Evolutionary conservation across 164 flowering plant species (phyloP).

Genomic region (Magnolia changhungtana): DNA sequence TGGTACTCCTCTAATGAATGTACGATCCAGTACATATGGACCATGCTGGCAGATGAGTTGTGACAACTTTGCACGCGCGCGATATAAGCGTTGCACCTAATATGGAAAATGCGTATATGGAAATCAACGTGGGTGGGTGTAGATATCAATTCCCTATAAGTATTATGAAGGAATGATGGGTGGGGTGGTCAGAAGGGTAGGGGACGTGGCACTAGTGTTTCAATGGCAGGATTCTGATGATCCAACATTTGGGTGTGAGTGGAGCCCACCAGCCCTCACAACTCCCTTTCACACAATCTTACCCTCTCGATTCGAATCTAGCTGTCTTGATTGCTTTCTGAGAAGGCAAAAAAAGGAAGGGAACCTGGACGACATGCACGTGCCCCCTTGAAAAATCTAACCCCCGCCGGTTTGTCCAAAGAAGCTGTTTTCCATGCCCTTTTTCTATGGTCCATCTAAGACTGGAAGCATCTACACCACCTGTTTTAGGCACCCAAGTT

Average conservation of each 20-base stretch:
- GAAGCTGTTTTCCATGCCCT: background rate
- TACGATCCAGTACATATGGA: too few relatives aligned
- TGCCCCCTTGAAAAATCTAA: background rate
- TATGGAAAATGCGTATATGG: too few relatives aligned
- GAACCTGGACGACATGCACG: background rate
- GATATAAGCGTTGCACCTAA: too few relatives aligned
- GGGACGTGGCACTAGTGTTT: too few relatives aligned
- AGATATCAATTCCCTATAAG: too few relatives aligned
- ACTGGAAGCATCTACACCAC: background rate
- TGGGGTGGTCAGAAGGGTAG: too few relatives aligned
- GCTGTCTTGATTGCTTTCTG: background rate
- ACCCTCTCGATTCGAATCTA: background rate
- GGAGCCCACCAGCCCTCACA: background rate
- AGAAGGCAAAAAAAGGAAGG: background rate
- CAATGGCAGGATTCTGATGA: background rate
- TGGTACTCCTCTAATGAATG: too few relatives aligned
- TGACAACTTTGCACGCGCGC: too few relatives aligned
- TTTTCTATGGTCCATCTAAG: background rate
- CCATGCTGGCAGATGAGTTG: too few relatives aligned
- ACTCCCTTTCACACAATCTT: slow-evolving; percentile 1
- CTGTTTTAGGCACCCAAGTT: background rate
- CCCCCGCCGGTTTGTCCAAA: background rate
- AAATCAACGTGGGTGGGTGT: too few relatives aligned
- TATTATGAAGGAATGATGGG: too few relatives aligned
- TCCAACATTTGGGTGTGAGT: background rate